phyloP scores from a whole-genome alignment of 805 yeast genomes.

The Ogataea minuta region DNA sequence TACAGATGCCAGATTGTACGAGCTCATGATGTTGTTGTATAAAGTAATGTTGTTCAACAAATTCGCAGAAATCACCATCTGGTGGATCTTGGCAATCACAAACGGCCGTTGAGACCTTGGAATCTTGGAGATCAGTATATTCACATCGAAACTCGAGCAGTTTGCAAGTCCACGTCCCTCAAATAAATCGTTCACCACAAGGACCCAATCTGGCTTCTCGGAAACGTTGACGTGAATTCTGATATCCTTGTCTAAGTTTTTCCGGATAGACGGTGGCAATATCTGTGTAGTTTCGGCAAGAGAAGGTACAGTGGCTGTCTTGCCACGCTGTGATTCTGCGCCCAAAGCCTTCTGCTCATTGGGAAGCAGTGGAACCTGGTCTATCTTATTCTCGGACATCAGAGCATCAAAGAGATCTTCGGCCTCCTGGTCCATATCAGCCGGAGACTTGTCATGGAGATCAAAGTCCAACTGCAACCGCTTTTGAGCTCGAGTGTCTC shows the following conservation, averaged over 20 bases:
- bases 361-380: not conserved
- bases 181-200: constrained; percentile 39
- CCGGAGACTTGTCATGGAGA: constrained; percentile 19
- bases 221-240: constrained; percentile 39
- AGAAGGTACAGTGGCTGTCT: too few relatives aligned
- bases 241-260: constrained; percentile 38
- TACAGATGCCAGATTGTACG: constrained; percentile 22
- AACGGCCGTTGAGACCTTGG: constrained; percentile 38
- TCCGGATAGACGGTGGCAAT: constrained; percentile 39
- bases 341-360: too few relatives aligned
- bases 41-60: constrained; percentile 34
- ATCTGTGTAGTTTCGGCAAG: constrained; percentile 14
- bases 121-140: constrained; percentile 38
- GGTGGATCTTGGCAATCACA: constrained; percentile 38
- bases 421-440: constrained; percentile 26
- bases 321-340: too few relatives aligned
- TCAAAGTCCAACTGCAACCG: constrained; percentile 21
- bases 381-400: constrained; percentile 18
- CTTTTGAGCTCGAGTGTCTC: constrained; percentile 19
- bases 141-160: constrained; percentile 35
- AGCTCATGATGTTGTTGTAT: constrained; percentile 37
- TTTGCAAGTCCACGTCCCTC: constrained; percentile 37
- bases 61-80: constrained; percentile 37
- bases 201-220: constrained; percentile 45
- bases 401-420: constrained; percentile 29